A percentile compares a stretch with the other conserved stretches of the same genome.
Conservation (phyloP, 257 asterid species). For the Jaltomata sinuosa region DNA sequence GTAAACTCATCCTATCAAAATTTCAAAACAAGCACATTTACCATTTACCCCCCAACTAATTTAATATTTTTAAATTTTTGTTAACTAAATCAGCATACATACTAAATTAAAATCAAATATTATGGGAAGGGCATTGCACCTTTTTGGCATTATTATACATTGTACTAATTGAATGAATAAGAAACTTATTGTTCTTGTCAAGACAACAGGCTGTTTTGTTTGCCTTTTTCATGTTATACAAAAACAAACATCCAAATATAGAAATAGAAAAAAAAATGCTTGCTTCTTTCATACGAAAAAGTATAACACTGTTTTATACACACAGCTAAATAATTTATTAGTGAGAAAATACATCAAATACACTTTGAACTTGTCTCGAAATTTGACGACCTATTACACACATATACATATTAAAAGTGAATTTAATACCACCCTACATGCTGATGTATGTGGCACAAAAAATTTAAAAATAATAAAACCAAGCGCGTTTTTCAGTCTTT, state of each 20-base stretch:
- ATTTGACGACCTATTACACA: no score
- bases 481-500: no score
- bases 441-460: no score
- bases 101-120: neutral
- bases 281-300: neutral
- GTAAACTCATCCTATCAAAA: neutral
- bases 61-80: neutral
- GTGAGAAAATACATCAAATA: no score
- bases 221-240: neutral
- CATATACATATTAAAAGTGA: no score
- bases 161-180: neutral
- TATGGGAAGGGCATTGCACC: neutral
- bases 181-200: neutral
- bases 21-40: neutral
- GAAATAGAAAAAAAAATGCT: neutral
- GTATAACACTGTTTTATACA: neutral
- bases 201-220: neutral
- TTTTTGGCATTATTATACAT: neutral
- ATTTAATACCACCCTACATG: no score
- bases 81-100: neutral
- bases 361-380: no score
- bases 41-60: neutral
- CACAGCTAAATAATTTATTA: no score
- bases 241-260: neutral
- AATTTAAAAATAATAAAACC: no score